These are phyloP conservation scores for Thymus quinquecostatus DNA, from an alignment of 257 asterid genomes.

Conservation along the genomic window DNA sequence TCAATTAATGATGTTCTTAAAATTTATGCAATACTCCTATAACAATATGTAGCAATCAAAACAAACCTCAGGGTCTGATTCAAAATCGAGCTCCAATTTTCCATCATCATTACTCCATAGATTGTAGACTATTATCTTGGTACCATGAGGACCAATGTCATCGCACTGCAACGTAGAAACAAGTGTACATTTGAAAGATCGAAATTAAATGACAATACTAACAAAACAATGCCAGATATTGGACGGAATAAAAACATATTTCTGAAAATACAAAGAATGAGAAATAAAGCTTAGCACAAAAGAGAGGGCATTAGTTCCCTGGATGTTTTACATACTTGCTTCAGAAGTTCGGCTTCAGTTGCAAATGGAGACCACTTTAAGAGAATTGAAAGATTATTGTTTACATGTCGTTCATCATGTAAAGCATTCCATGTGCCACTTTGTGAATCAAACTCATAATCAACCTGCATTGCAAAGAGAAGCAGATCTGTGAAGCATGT, in stretches of 20 bases:
- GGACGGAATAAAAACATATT: neutral
- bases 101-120: slow-evolving; percentile 82
- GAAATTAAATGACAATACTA: slow-evolving; percentile 12
- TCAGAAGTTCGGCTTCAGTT: slow-evolving; percentile 71
- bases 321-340: slow-evolving; percentile 67
- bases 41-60: slow-evolving; percentile 28
- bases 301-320: slow-evolving; percentile 5
- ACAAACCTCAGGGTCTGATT: slow-evolving; percentile 74
- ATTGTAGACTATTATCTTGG: slow-evolving; percentile 72
- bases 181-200: slow-evolving; percentile 6
- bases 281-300: neutral
- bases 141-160: slow-evolving; percentile 79
- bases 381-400: slow-evolving; percentile 64
- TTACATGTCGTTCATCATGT: slow-evolving; percentile 48
- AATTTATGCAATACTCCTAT: slow-evolving; percentile 18
- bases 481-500: slow-evolving; percentile 22
- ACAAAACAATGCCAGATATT: slow-evolving; percentile 3
- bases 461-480: slow-evolving; percentile 59
- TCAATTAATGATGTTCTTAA: slow-evolving; percentile 26
- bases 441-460: slow-evolving; percentile 56
- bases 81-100: slow-evolving; percentile 82
- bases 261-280: neutral
- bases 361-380: slow-evolving; percentile 84
- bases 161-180: slow-evolving; percentile 60
- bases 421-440: slow-evolving; percentile 60